These are phyloP conservation scores for Aspergillus homomorphus DNA, from an alignment of 495 filamentous ascomycete species.

Conservation along the genomic window DNA sequence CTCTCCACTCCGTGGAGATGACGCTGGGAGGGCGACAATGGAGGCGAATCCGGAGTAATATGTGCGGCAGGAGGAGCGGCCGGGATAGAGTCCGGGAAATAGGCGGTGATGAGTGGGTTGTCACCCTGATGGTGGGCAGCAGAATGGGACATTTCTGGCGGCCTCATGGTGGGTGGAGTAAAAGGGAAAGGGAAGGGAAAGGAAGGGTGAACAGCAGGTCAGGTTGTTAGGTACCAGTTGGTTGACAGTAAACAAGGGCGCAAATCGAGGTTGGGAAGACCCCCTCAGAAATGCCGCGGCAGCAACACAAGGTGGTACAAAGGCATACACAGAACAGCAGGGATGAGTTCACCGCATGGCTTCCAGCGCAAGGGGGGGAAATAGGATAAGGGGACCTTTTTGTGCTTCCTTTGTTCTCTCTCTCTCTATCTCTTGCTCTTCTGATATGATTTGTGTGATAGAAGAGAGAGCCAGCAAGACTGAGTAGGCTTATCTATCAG, in stretches of 20 bases:
- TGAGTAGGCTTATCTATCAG: neutral
- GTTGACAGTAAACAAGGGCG: no score
- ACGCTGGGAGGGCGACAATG: conserved; percentile 13
- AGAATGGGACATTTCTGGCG: conserved; percentile 43
- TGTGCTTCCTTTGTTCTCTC: neutral
- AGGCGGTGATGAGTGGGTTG: conserved; percentile 23
- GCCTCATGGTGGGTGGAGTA: conserved; percentile 31
- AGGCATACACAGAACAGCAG: conserved; percentile 36
- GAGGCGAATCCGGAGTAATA: conserved; percentile 20
- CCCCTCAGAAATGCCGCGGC: conserved; percentile 22
- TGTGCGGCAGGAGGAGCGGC: conserved; percentile 24
- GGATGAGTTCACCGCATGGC: conserved; percentile 40
- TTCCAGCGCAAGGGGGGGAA: conserved; percentile 24
- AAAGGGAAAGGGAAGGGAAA: conserved; percentile 8
- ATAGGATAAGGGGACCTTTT: neutral
- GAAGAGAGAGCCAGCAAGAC: neutral
- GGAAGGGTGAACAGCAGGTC: conserved; percentile 13
- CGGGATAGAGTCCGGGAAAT: conserved; percentile 22
- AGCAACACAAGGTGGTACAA: conserved; percentile 35
- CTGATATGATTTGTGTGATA: no score
- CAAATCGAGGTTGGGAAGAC: conserved; percentile 9
- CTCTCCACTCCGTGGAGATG: conserved; percentile 6
- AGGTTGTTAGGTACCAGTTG: conserved; percentile 21
- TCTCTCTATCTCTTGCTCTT: no score
- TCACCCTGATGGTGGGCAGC: conserved; percentile 39